phyloP scores from a whole-genome alignment of 192 early-diverging fungal genomes.

The Bifiguratus adelaidae region DNA sequence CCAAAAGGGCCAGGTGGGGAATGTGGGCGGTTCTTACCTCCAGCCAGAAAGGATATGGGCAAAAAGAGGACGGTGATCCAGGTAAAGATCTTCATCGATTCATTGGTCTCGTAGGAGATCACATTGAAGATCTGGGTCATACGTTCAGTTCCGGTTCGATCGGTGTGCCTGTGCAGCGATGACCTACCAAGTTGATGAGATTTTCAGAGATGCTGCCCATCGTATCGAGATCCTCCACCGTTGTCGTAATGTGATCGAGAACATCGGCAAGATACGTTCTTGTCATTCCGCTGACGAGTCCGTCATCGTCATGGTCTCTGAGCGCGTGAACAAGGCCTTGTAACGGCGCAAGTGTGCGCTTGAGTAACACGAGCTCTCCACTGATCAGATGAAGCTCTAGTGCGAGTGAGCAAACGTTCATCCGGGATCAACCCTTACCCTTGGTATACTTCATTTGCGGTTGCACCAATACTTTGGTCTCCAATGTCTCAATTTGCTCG shows the following conservation, averaged over 20 bases:
- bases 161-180: no score
- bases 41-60: conserved; percentile 43
- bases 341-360: conserved; percentile 29
- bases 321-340: conserved; percentile 27
- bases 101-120: conserved; percentile 32
- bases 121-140: conserved; percentile 26
- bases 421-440: conserved; percentile 3
- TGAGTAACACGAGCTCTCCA: conserved; percentile 26
- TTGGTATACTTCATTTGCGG: conserved; percentile 25
- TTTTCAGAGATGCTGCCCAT: conserved; percentile 25
- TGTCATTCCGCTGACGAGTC: conserved; percentile 15
- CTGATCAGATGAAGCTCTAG: conserved; percentile 29
- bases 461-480: conserved; percentile 19
- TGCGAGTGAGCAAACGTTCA: neutral
- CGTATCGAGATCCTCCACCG: conserved; percentile 34
- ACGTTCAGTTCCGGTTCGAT: neutral
- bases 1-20: neutral
- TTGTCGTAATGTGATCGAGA: conserved; percentile 33
- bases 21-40: conserved; percentile 14
- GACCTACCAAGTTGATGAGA: conserved; percentile 35
- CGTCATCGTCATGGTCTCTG: conserved; percentile 12
- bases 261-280: conserved; percentile 38
- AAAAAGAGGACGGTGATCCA: conserved; percentile 31
- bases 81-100: conserved; percentile 22
- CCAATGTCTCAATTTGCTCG: conserved; percentile 25